Percentiles rank a stretch among this genome's conserved stretches.
These are phyloP conservation scores for Solanum pennellii DNA, from an alignment of 257 asterid genomes.

Conservation along the genomic window DNA sequence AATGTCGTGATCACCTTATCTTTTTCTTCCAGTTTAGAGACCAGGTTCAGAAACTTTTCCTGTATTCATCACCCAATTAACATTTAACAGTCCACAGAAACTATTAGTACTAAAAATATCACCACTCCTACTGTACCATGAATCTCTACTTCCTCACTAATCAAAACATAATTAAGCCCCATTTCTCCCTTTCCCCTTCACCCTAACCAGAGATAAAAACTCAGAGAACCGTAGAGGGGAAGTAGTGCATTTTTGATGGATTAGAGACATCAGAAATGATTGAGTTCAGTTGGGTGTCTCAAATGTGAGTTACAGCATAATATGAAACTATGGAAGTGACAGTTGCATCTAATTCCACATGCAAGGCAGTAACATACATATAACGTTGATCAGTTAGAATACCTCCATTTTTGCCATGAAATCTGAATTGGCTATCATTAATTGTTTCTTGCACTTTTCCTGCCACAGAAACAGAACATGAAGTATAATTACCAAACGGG, in stretches of 20 bases:
- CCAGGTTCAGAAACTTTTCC: conserved; percentile 37
- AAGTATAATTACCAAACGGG: not conserved
- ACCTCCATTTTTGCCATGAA: conserved; percentile 72
- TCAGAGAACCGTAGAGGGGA: not conserved
- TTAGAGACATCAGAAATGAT: not conserved
- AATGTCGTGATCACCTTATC: conserved; percentile 28
- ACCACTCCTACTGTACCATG: not conserved
- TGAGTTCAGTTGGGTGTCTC: not conserved
- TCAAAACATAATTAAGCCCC: not conserved
- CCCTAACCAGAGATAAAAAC: not conserved
- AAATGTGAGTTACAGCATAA: not conserved
- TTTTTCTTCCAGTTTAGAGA: conserved; percentile 19
- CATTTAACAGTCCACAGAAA: not conserved
- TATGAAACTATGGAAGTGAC: not conserved
- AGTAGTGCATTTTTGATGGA: not conserved
- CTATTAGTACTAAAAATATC: not conserved
- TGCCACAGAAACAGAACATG: conserved; percentile 21
- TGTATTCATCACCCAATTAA: conserved; percentile 17
- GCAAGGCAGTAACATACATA: not conserved
- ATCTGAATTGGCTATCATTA: conserved; percentile 36
- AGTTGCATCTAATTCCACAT: not conserved
- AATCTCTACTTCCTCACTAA: not conserved
- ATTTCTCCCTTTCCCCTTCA: not conserved
- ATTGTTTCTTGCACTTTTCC: conserved; percentile 61
- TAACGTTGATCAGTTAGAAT: not conserved